Conservation (phyloP, 116 monocot species). For the Dioscorea cayenensis region DNA sequence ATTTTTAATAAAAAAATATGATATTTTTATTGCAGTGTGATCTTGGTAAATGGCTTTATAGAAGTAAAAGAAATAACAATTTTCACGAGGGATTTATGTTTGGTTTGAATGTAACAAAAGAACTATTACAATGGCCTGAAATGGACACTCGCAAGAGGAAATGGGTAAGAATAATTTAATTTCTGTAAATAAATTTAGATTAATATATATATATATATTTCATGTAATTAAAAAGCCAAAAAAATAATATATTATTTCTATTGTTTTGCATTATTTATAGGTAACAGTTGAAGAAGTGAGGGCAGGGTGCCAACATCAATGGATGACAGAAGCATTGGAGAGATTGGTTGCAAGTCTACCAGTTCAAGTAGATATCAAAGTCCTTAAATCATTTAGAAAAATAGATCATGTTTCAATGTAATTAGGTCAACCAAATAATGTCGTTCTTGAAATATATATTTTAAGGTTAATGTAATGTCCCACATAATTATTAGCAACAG, state of each 20-base stretch:
- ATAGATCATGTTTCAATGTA: too few relatives aligned
- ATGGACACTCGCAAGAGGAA: conserved; percentile 38
- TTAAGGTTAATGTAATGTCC: too few relatives aligned
- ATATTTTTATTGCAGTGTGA: conserved; percentile 13
- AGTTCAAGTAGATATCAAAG: too few relatives aligned
- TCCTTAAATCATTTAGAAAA: too few relatives aligned
- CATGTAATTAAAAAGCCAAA: background rate
- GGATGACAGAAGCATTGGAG: conserved; percentile 85
- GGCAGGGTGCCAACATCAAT: conserved; percentile 46
- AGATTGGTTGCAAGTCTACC: conserved; percentile 18
- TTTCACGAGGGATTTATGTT: conserved; percentile 63
- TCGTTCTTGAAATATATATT: too few relatives aligned
- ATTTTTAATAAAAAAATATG: background rate
- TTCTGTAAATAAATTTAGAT: background rate
- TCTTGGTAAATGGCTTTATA: conserved; percentile 66
- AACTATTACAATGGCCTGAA: conserved; percentile 64
- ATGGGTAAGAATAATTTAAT: conserved; percentile 45
- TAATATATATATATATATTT: background rate
- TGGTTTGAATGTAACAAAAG: conserved; percentile 62
- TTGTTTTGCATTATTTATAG: conserved; percentile 3
- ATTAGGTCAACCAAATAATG: too few relatives aligned
- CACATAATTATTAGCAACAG: too few relatives aligned
- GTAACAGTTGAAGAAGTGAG: conserved; percentile 50
- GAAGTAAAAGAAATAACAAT: conserved; percentile 33
- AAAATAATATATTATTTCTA: background rate